phyloP scores from a whole-genome alignment of 352 stramenopile genomes.

The Pythium rishiriense region DNA sequence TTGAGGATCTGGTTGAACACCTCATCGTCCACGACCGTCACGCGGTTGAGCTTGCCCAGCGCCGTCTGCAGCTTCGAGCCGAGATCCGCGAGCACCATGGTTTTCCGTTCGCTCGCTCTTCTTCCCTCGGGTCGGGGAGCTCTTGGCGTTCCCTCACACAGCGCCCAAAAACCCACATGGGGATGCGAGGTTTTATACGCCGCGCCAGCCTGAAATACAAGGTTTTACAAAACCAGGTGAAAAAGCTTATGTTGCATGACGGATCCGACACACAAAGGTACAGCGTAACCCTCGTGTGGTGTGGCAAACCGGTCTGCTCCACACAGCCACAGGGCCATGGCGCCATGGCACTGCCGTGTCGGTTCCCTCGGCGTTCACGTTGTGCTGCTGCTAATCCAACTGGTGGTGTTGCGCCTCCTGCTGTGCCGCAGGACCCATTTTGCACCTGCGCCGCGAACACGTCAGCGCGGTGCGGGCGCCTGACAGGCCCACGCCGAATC shows the following conservation, averaged over 20 bases:
- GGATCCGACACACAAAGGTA: neutral
- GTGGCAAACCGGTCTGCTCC: too few species aligned
- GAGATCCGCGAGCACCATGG: constrained; percentile 90
- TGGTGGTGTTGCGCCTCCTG: neutral
- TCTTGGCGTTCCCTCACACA: neutral
- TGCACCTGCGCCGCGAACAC: constrained; percentile 9
- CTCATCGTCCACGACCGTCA: constrained; percentile 89
- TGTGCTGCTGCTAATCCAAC: too few species aligned
- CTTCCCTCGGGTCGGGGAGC: neutral
- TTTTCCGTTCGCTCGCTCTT: neutral
- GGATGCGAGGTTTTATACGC: constrained; percentile 1
- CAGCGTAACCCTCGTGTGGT: neutral
- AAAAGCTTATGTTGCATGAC: constrained; percentile 3
- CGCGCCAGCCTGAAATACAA: neutral
- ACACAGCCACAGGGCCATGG: neutral
- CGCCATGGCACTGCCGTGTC: neutral
- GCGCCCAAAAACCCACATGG: neutral
- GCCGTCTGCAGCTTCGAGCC: constrained; percentile 86
- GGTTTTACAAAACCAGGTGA: constrained; percentile 1
- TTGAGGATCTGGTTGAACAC: constrained; percentile 89
- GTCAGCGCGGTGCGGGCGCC: neutral
- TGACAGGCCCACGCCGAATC: constrained; percentile 1
- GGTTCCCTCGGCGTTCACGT: neutral
- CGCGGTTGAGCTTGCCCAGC: constrained; percentile 86
- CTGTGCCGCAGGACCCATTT: neutral